Conservation (phyloP, 2,329 filamentous ascomycete genomes). For the Trichoderma pleuroti region DNA sequence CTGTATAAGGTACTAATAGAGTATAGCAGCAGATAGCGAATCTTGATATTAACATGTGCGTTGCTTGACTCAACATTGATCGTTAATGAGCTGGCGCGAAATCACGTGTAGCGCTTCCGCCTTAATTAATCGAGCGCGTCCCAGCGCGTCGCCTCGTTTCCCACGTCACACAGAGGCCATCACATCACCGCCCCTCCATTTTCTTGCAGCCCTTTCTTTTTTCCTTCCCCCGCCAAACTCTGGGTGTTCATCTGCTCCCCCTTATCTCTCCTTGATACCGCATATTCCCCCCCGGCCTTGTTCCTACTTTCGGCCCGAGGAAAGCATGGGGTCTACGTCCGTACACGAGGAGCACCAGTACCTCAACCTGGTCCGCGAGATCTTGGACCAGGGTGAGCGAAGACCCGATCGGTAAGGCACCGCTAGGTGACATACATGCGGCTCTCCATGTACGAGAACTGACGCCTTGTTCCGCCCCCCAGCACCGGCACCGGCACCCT, state of each 20-base stretch:
- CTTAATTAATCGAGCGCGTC: background rate
- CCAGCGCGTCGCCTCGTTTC: background rate
- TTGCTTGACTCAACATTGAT: background rate
- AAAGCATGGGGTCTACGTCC: slow-evolving; percentile 6
- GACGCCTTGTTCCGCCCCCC: background rate
- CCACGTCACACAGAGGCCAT: background rate
- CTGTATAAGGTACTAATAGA: background rate
- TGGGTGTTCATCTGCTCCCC: background rate
- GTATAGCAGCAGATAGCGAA: background rate
- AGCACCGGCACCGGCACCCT: slow-evolving; percentile 92
- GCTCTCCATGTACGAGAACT: background rate
- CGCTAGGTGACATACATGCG: background rate
- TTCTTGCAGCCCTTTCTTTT: background rate
- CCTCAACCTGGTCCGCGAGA: slow-evolving; percentile 80
- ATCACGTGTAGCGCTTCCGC: background rate
- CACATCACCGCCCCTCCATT: background rate
- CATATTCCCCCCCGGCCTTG: no score
- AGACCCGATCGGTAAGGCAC: slow-evolving; percentile 73
- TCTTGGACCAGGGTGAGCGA: slow-evolving; percentile 78
- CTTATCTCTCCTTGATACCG: background rate
- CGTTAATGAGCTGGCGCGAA: background rate
- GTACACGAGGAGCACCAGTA: slow-evolving; percentile 91
- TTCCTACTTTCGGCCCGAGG: background rate
- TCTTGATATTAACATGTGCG: background rate
- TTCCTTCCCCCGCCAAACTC: no score